Conservation (phyloP, 1,284 basidiomycete species). For the Trametes hirsuta region DNA sequence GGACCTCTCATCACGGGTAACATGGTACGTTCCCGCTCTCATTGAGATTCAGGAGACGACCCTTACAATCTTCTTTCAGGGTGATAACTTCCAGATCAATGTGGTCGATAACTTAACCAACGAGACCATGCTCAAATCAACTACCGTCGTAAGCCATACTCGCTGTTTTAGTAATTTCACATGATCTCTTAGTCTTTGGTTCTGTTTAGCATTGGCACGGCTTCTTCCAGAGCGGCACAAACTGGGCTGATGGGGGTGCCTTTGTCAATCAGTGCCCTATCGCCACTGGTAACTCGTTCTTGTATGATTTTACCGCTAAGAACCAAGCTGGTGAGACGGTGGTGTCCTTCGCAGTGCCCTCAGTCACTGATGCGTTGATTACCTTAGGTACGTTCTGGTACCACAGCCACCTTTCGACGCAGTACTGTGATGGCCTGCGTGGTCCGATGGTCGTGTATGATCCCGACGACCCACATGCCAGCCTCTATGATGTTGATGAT, state of each 20-base stretch:
- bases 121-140: constrained; percentile 37
- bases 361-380: background rate
- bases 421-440: constrained; percentile 39
- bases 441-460: constrained; percentile 46
- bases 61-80: constrained; percentile 23
- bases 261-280: constrained; percentile 54
- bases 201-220: constrained; percentile 41
- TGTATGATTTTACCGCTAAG: constrained; percentile 39
- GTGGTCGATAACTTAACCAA: constrained; percentile 41
- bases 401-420: constrained; percentile 31
- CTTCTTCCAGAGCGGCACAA: constrained; percentile 35
- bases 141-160: constrained; percentile 36
- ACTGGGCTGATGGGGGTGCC: constrained; percentile 31
- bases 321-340: constrained; percentile 35
- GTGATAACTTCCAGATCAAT: constrained; percentile 37
- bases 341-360: background rate
- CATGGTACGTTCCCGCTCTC: constrained; percentile 20
- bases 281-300: constrained; percentile 45
- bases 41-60: too few species aligned
- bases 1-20: constrained; percentile 32
- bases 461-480: constrained; percentile 40
- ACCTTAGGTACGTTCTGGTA: constrained; percentile 28
- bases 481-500: constrained; percentile 41
- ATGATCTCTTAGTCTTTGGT: background rate
- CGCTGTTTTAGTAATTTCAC: too few species aligned